Conservation (phyloP, 192 early-diverging fungal genomes). For the Backusella liffmaniae region DNA sequence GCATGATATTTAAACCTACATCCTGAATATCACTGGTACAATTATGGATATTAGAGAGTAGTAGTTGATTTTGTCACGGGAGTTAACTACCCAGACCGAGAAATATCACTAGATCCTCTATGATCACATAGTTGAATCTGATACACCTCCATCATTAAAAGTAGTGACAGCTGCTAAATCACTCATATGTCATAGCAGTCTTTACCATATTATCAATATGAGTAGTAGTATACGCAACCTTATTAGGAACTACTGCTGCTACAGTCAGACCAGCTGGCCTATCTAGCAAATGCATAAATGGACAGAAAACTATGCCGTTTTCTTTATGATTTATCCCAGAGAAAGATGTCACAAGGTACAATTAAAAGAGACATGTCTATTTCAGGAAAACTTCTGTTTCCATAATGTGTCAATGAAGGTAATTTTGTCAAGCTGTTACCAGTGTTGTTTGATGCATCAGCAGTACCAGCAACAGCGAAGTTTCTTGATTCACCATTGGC, state of each 20-base stretch:
- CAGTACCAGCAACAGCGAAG: neutral
- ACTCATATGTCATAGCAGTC: constrained; percentile 26
- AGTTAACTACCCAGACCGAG: constrained; percentile 23
- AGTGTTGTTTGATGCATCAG: neutral
- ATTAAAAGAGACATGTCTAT: constrained; percentile 15
- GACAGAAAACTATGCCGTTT: constrained; percentile 34
- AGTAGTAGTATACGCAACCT: constrained; percentile 25
- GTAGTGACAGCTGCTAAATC: constrained; percentile 19
- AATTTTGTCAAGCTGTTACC: constrained; percentile 7
- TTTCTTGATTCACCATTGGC: neutral
- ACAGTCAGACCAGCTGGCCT: constrained; percentile 29
- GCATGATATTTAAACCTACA: constrained; percentile 7
- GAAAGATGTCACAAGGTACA: constrained; percentile 25
- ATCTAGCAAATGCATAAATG: constrained; percentile 30
- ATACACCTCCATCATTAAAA: constrained; percentile 28
- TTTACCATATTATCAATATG: constrained; percentile 18
- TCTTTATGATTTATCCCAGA: constrained; percentile 22
- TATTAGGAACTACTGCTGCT: constrained; percentile 20
- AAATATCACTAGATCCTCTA: constrained; percentile 22
- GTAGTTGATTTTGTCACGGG: constrained; percentile 24
- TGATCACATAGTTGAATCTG: constrained; percentile 35
- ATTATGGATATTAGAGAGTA: constrained; percentile 28
- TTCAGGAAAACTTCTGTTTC: constrained; percentile 17
- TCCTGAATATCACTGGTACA: constrained; percentile 18
- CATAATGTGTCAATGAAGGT: constrained; percentile 28